Percentiles rank a stretch among this genome's conserved stretches.
Evolutionary conservation across 2,329 filamentous ascomycete species (phyloP).

Genomic region (Byssochlamys sp.): DNA sequence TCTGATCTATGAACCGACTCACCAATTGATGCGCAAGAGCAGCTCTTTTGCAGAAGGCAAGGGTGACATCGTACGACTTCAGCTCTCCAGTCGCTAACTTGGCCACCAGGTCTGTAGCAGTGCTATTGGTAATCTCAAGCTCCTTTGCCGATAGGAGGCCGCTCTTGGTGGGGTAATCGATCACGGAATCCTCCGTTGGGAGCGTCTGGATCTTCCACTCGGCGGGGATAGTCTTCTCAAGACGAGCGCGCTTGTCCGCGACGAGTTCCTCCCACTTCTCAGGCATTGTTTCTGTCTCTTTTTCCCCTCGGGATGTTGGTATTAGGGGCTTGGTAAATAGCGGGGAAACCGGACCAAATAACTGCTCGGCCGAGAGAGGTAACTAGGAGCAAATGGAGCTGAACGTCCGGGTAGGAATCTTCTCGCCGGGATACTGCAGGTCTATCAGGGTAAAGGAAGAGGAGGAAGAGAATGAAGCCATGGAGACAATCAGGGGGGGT

Average conservation of each 20-base stretch:
- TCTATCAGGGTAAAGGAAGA: not conserved
- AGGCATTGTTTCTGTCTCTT: not conserved
- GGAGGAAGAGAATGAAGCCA: not conserved
- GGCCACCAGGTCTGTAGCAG: conserved; percentile 9
- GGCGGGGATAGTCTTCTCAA: conserved; percentile 10
- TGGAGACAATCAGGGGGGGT: not conserved
- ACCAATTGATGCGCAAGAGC: conserved; percentile 15
- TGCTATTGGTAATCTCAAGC: conserved; percentile 9
- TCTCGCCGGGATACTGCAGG: not conserved
- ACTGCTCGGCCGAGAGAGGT: not conserved
- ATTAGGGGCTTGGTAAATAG: not conserved
- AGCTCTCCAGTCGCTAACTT: conserved; percentile 10
- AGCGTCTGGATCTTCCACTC: conserved; percentile 10
- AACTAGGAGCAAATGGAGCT: not conserved
- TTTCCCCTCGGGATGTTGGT: not conserved
- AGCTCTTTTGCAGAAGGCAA: conserved; percentile 16
- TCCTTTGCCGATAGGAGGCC: conserved; percentile 10
- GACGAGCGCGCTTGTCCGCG: conserved; percentile 10
- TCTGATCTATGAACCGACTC: not conserved
- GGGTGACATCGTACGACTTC: conserved; percentile 11
- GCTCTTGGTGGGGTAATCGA: conserved; percentile 7
- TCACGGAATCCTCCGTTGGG: conserved; percentile 4
- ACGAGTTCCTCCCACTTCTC: conserved; percentile 10
- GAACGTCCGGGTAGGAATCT: not conserved
- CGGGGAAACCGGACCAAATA: not conserved